These are phyloP conservation scores for Phaffia rhodozyma DNA, from an alignment of 1,284 basidiomycete genomes.

Conservation along the genomic window DNA sequence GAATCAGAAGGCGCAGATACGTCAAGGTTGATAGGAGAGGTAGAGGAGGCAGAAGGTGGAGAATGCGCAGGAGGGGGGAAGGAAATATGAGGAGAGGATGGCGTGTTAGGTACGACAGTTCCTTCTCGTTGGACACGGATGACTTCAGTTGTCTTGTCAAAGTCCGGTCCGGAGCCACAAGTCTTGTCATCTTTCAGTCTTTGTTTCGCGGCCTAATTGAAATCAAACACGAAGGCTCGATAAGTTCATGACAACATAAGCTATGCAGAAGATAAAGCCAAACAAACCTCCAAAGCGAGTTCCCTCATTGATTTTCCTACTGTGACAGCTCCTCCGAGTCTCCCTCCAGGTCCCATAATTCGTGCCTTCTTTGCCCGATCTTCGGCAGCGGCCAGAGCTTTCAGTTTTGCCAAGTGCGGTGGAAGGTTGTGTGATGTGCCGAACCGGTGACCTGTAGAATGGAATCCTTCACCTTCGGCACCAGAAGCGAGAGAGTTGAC, in stretches of 20 bases:
- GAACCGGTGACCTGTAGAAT: constrained; percentile 52
- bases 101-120: neutral
- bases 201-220: constrained; percentile 8
- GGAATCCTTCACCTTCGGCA: constrained; percentile 59
- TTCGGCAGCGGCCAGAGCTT: constrained; percentile 65
- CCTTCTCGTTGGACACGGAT: constrained; percentile 5
- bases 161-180: constrained; percentile 1
- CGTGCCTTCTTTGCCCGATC: constrained; percentile 44
- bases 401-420: constrained; percentile 48
- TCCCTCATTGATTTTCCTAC: constrained; percentile 10
- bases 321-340: constrained; percentile 26
- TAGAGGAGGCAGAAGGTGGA: neutral
- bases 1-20: too few relatives aligned
- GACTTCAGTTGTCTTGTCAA: neutral
- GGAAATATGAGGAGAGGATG: neutral
- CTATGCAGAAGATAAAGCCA: neutral
- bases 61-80: neutral
- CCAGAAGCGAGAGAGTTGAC: neutral
- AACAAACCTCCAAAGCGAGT: constrained; percentile 12
- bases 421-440: constrained; percentile 54
- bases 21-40: neutral
- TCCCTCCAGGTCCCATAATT: constrained; percentile 46
- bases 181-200: constrained; percentile 6
- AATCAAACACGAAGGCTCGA: neutral
- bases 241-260: neutral